Evolutionary conservation across 2,329 filamentous ascomycete species (phyloP), one percentile per base, ranked within the genome.

Genomic region (Aspergillus ruber): DNA sequence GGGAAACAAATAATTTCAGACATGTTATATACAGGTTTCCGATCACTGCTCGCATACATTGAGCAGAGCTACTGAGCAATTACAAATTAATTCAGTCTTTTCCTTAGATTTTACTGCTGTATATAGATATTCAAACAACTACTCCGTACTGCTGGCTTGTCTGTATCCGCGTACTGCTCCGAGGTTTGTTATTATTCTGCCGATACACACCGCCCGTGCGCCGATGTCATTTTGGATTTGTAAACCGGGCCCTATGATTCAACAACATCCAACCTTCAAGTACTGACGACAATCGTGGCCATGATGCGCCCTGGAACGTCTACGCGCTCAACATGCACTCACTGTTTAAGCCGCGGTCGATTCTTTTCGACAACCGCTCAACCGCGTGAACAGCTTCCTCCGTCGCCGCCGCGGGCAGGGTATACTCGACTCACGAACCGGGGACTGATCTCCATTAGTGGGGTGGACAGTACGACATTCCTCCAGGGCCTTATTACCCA

Each of bases 401-500:
- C 67, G 18, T 35, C 55, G 23, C 67, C 69, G 27, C 71, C 70
- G 15, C 42, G 63, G 35, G 64, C 74, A 20, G 77, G 76, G 46
- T 73, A 75, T 57, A 69, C 75, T 49, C 63, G 61, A 40, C 69
- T 97, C 52, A 71, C 80, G n/a, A 84, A 85, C 55, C 86, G 93
- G 43, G 82, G 83, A 45, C 77, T 97, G 40, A 83, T 98, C 56
- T 85, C 84, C 36, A 74, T 97, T 52, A 80, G 83, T 13, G 93
- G 93, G 2, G 77, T 77, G 3, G 91, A 96, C 60, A 83, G 89
- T 27, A 79, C 85, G 42, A 85, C 85, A 56, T 97, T 90, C 68
- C 79, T 98, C 2, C 90, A 97, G 66, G 90, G 91, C 46, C 81
- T 95, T 48, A 80, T 93, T 54, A 95, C 91, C 1, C 81, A 85